Base-by-base conservation (phyloP, 2,329 filamentous ascomycete genomes). In the Penicillium sp. region DNA sequence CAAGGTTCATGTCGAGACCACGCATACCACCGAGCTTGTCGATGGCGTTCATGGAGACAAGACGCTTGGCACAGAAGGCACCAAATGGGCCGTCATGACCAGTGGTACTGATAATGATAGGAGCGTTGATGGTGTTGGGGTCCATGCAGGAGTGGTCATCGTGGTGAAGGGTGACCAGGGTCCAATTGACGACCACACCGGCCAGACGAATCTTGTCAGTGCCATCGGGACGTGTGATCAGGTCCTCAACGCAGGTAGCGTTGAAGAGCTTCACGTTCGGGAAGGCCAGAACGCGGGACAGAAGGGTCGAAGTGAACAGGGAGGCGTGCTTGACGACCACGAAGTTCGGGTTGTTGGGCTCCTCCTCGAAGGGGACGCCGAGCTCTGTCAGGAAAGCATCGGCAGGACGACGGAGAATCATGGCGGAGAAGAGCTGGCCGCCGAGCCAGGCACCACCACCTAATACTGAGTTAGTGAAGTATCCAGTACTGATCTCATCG, bases 211-310 rank as follows among this genome's bases (percentile, higher is more conserved):
- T 70, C 51, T 73, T 77, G 20, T 79, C 77, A 37, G 18, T 9
- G 5, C 74, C 78, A 45, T 77, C 74, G 12, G 84, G 84, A 43
- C 92, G 89, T 20, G 92, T 96, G 76, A 97, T 93, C 60, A 97
- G 81, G 69, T 97, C 92, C 78, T 97, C 92, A 42, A 97, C 92
- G 20, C 89, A 83, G 33, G 92, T 96, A 35, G 92, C 92, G 73
- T 97, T 97, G 85, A 96, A 97, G 59, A 97, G 86, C 84, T 97
- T 97, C 69, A 96, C 85, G 76, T 97, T 96, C 60, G 90, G 89
- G 79, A 95, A 89, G 56, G 83, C 77, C 49, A 97, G 80, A 9
- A 97, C 92, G 76, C 89, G 89, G 71, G 87, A 88, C 67, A 97
- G 79, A 56, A 97, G 80, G 25, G 92, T 96, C 57, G 88, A 90